Conservation (phyloP, 208 protist species). For the Leishmania gerbilli region DNA sequence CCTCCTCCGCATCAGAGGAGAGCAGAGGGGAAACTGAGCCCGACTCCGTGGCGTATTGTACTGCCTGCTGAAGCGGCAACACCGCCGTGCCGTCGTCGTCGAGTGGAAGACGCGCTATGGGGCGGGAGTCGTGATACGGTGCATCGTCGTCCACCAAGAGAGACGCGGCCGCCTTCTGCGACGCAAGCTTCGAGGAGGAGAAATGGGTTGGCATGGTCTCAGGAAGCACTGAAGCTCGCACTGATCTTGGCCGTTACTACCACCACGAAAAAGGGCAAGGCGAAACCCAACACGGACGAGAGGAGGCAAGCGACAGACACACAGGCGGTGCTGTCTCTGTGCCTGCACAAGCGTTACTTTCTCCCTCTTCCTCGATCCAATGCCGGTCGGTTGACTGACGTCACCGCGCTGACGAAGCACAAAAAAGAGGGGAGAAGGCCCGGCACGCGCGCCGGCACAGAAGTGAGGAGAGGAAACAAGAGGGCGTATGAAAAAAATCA, state of each 20-base stretch:
- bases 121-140: constrained; percentile 15
- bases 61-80: constrained; percentile 1
- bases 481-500: constrained; percentile 11
- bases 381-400: not conserved
- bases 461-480: constrained; percentile 8
- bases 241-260: not conserved
- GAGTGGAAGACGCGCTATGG: constrained; percentile 14
- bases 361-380: not conserved
- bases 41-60: not conserved
- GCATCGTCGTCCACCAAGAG: constrained; percentile 12
- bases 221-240: not conserved
- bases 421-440: not conserved
- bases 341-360: not conserved
- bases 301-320: not conserved
- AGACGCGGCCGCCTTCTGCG: constrained; percentile 20
- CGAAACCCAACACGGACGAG: not conserved
- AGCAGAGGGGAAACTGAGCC: not conserved
- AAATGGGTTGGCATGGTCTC: constrained; percentile 9
- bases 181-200: constrained; percentile 20
- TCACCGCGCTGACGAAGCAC: not conserved
- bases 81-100: constrained; percentile 15
- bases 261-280: not conserved
- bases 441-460: not conserved
- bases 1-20: not conserved
- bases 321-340: not conserved